Evolutionary conservation across 805 yeast genomes (phyloP), one percentile per base, ranked within the genome.

Genomic region (Blastobotrys mokoenaii): DNA sequence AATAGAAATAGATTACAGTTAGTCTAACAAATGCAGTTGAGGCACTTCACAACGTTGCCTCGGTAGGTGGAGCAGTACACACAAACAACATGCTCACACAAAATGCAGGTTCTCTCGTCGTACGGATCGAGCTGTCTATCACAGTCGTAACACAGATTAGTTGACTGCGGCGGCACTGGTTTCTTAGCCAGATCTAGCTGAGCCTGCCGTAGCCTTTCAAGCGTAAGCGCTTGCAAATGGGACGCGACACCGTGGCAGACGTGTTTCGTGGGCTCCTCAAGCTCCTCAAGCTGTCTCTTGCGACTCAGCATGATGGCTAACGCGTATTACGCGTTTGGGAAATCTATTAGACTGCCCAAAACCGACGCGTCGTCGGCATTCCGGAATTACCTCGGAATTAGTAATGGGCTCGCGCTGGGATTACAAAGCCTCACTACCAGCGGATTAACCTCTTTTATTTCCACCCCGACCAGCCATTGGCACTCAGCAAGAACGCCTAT

Each of bases 31-130:
- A 11, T 31, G n/a, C 34, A 53, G 16, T 40, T 41, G 9, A 53
- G 46, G 40, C 56, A 53, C 27, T 47, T 41, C 17, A 50, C 42
- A 5, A 39, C 37, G 36, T 49, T 42, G 37, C 35, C 40, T 10
- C 47, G 34, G 38, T 46, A 38, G 20, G 49, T 46, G 14, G 53
- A 51, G 40, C 57, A 53, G 46, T 51, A 48, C 14, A 25, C 39
- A 34, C 57, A 53, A 11, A 50, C 54, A 1, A n/a, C 15, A 27
- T 41, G 41, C n/a, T 38, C 34, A 40, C 57, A 53, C 5, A 33
- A 30, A 10, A 29, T 29, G 38, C 57, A 53, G 6, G 11, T 34
- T 16, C 36, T 35, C 6, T 49, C 49, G n/a, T 45, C 46, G 9
- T 18, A n/a, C 11, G 35, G 46, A 14, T 34, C 45, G 12, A 51